Conservation (phyloP, 2,329 filamentous ascomycete genomes). For the Penicillium paneum region DNA sequence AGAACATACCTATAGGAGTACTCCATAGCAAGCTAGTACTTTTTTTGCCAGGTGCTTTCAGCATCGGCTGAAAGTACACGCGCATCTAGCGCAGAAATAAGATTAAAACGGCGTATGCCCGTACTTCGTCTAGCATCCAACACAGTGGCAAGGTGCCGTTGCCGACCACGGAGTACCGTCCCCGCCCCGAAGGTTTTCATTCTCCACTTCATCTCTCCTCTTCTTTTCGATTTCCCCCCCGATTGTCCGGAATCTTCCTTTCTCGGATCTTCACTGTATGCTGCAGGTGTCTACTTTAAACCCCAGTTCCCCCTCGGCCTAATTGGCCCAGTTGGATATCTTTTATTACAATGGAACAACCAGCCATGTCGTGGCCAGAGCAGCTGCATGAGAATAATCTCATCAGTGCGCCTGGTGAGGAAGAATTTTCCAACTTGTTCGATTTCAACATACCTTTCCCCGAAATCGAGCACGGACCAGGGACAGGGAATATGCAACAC, state of each 20-base stretch:
- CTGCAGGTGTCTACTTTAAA: background rate
- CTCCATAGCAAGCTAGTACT: background rate
- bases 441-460: conserved; percentile 49
- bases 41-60: background rate
- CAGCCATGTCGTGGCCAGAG: conserved; percentile 41
- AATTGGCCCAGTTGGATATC: background rate
- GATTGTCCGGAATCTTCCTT: background rate
- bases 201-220: conserved; percentile 2
- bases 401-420: conserved; percentile 40
- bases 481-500: conserved; percentile 35
- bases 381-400: conserved; percentile 40
- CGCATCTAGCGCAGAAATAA: conserved; percentile 15
- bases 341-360: conserved; percentile 32
- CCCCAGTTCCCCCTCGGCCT: background rate
- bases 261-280: background rate
- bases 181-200: conserved; percentile 11
- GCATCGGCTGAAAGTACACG: conserved; percentile 2
- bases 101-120: background rate
- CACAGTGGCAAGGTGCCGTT: conserved; percentile 3
- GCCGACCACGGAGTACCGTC: conserved; percentile 8
- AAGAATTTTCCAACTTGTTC: conserved; percentile 50
- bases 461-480: conserved; percentile 42
- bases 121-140: background rate
- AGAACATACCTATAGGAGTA: background rate
- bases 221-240: background rate